Evolutionary conservation across 2,329 filamentous ascomycete species (phyloP).

Genomic region (Claviceps africana): DNA sequence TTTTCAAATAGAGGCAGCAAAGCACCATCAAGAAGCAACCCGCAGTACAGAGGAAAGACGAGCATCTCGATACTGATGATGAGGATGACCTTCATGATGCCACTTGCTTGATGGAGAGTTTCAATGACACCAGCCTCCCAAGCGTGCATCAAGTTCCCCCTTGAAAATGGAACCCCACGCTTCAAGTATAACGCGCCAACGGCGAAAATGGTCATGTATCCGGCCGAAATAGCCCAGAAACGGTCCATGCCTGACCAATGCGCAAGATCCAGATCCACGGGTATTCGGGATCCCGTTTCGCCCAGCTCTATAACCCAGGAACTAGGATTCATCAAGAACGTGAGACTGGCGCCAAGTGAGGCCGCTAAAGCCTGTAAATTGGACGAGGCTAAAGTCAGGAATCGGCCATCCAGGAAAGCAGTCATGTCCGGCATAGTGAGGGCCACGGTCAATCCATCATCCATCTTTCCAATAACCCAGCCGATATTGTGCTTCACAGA

Average conservation of each 20-base stretch:
- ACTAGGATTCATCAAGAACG: slow-evolving; percentile 29
- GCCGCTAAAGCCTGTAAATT: slow-evolving; percentile 7
- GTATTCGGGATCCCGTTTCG: slow-evolving; percentile 22
- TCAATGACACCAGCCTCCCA: slow-evolving; percentile 72
- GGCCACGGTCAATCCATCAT: slow-evolving; percentile 25
- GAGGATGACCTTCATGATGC: slow-evolving; percentile 92
- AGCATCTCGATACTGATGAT: slow-evolving; percentile 99
- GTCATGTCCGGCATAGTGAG: slow-evolving; percentile 30
- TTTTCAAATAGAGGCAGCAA: slow-evolving; percentile 78
- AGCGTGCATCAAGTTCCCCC: slow-evolving; percentile 38
- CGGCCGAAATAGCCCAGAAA: slow-evolving; percentile 60
- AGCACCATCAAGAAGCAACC: slow-evolving; percentile 75
- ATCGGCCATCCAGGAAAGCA: slow-evolving; percentile 5
- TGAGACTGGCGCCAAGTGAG: slow-evolving; percentile 10
- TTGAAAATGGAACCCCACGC: slow-evolving; percentile 54
- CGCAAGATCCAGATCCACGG: slow-evolving; percentile 44
- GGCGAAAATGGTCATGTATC: slow-evolving; percentile 65
- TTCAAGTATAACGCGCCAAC: slow-evolving; percentile 68
- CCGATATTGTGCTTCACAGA: slow-evolving; percentile 41
- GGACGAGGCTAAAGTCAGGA: slow-evolving; percentile 4
- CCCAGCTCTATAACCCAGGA: slow-evolving; percentile 47
- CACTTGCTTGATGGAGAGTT: slow-evolving; percentile 78
- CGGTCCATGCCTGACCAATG: slow-evolving; percentile 54
- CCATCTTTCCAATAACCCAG: slow-evolving; percentile 23
- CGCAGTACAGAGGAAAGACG: slow-evolving; percentile 90